phyloP scores from a whole-genome alignment of 306 rosid species.

The Inga leiocalycina region DNA sequence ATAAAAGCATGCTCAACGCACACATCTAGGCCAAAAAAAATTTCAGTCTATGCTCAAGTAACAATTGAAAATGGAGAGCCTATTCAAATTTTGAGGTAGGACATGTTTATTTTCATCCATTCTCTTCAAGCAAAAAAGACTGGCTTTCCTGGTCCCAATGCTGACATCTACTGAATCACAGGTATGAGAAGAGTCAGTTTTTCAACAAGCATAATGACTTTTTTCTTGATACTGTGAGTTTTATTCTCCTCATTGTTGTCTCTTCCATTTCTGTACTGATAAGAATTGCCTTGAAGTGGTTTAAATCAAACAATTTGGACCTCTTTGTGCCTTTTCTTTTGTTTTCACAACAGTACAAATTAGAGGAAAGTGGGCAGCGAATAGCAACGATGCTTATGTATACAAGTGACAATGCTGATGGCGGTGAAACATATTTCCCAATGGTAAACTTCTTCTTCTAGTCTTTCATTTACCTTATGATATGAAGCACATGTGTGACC shows the following conservation, averaged over 20 bases:
- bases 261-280: slow-evolving; percentile 19
- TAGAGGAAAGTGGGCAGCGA: slow-evolving; percentile 94
- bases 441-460: slow-evolving; percentile 52
- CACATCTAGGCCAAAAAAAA: slow-evolving; percentile 78
- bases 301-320: slow-evolving; percentile 26
- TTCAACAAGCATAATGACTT: slow-evolving; percentile 86
- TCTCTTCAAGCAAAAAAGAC: not conserved
- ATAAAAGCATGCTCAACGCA: slow-evolving; percentile 34
- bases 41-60: slow-evolving; percentile 85
- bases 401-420: slow-evolving; percentile 80
- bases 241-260: slow-evolving; percentile 14
- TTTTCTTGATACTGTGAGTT: slow-evolving; percentile 83
- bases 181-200: slow-evolving; percentile 85
- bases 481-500: not conserved
- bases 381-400: slow-evolving; percentile 91
- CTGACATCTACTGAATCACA: slow-evolving; percentile 87
- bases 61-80: slow-evolving; percentile 91
- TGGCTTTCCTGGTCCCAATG: slow-evolving; percentile 35
- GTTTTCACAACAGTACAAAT: slow-evolving; percentile 60
- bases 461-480: slow-evolving; percentile 19
- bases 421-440: slow-evolving; percentile 96
- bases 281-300: slow-evolving; percentile 29
- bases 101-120: slow-evolving; percentile 32
- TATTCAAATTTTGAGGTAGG: slow-evolving; percentile 84
- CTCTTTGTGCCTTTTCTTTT: not conserved